Evolutionary conservation across 2,329 filamentous ascomycete genomes (phyloP).

Genomic region (Colletotrichum falcatum): DNA sequence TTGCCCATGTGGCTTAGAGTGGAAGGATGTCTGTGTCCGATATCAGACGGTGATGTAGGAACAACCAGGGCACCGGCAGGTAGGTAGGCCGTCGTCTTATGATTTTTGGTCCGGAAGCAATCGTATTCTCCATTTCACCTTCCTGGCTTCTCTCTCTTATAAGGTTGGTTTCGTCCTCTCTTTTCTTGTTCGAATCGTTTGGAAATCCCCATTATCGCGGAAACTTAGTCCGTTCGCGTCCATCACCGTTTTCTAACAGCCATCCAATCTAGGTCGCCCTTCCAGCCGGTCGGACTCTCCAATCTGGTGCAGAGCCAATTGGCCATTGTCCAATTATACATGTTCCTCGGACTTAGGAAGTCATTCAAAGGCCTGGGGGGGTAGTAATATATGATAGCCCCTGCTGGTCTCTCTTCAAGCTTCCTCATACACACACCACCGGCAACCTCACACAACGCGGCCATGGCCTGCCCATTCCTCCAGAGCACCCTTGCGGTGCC

Average conservation of each 20-base stretch:
- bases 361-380: constrained; percentile 5
- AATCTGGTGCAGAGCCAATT: background rate
- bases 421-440: background rate
- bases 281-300: background rate
- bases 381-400: constrained; percentile 3
- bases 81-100: constrained; percentile 19
- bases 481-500: constrained; percentile 34
- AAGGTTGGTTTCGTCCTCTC: constrained; percentile 34
- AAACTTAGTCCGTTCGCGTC: constrained; percentile 34
- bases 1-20: constrained; percentile 25
- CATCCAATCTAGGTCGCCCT: constrained; percentile 25
- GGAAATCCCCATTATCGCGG: constrained; percentile 15
- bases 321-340: background rate
- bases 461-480: constrained; percentile 38
- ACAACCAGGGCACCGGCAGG: constrained; percentile 10
- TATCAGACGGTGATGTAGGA: constrained; percentile 36
- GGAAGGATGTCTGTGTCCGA: constrained; percentile 19
- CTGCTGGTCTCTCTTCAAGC: constrained; percentile 2
- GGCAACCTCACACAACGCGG: background rate
- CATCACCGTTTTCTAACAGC: constrained; percentile 32
- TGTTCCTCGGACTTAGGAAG: background rate
- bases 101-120: constrained; percentile 5
- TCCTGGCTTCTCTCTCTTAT: constrained; percentile 18
- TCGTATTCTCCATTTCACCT: background rate
- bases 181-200: constrained; percentile 7